A percentile compares a stretch with the other conserved stretches of the same genome.
Evolutionary conservation across 2,329 filamentous ascomycete genomes (phyloP).

Genomic region (Fusarium vanettenii): DNA sequence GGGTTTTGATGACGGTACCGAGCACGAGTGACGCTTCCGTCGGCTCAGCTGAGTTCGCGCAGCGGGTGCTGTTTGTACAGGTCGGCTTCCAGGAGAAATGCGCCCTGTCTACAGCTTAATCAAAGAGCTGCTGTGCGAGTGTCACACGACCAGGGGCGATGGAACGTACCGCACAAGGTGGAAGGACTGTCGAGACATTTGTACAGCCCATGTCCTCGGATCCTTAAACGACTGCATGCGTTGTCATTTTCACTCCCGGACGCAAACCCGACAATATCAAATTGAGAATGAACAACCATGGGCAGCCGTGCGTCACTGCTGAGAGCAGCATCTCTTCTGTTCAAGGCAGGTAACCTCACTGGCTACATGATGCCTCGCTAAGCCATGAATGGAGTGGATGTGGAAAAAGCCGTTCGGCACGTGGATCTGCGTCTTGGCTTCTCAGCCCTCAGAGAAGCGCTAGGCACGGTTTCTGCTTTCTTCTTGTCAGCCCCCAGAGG

Average conservation of each 20-base stretch:
- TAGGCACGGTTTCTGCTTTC: constrained; percentile 14
- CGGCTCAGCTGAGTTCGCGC: constrained; percentile 5
- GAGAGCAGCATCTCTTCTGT: not conserved
- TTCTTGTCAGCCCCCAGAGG: constrained; percentile 15
- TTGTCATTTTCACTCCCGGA: not conserved
- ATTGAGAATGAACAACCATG: not conserved
- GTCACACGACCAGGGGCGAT: constrained; percentile 30
- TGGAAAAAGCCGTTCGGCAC: constrained; percentile 39
- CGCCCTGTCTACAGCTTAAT: constrained; percentile 6
- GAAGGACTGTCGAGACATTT: constrained; percentile 17
- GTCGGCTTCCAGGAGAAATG: not conserved
- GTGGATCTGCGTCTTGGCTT: constrained; percentile 38
- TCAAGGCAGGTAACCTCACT: constrained; percentile 2
- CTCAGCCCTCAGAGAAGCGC: constrained; percentile 17
- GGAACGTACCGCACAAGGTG: not conserved
- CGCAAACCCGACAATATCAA: not conserved
- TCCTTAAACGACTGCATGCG: constrained; percentile 3
- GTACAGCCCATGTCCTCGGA: constrained; percentile 31
- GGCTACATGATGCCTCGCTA: constrained; percentile 14
- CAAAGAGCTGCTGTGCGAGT: constrained; percentile 18
- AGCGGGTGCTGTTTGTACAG: constrained; percentile 1
- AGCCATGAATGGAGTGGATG: constrained; percentile 5
- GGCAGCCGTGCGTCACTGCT: not conserved
- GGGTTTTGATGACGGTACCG: constrained; percentile 14
- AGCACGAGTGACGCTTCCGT: constrained; percentile 11